Conservation (phyloP, 2,329 filamentous ascomycete genomes). For the Cladobotryum protrusum region DNA sequence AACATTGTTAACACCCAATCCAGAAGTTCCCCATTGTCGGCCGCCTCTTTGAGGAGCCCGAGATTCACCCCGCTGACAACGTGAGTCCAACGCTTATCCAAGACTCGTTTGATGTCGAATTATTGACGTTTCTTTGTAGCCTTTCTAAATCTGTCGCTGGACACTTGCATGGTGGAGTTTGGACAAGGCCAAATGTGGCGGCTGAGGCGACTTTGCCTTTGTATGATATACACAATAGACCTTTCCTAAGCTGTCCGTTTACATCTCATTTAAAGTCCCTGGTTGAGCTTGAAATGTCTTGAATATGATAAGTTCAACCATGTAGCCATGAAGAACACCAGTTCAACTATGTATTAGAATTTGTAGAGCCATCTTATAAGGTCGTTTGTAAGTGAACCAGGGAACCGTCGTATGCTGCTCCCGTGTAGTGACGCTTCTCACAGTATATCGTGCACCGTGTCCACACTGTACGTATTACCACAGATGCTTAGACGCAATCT, state of each 20-base stretch:
- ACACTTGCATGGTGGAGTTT: conserved; percentile 17
- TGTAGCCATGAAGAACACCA: no score
- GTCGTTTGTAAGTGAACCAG: neutral
- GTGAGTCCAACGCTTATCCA: conserved; percentile 35
- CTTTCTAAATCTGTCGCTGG: conserved; percentile 31
- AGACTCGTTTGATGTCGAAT: neutral
- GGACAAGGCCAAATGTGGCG: conserved; percentile 20
- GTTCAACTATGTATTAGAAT: no score
- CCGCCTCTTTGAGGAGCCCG: conserved; percentile 45
- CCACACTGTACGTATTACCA: conserved; percentile 1
- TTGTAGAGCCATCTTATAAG: no score
- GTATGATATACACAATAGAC: conserved; percentile 35
- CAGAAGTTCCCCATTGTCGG: conserved; percentile 53
- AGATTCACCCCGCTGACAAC: conserved; percentile 56
- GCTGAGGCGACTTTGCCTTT: conserved; percentile 23
- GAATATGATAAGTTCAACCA: no score
- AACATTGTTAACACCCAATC: neutral
- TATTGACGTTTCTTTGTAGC: conserved; percentile 25
- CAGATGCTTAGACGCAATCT: conserved; percentile 8
- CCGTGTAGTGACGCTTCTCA: neutral
- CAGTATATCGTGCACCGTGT: neutral
- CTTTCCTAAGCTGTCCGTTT: conserved; percentile 15
- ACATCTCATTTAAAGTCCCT: neutral
- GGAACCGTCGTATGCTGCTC: neutral
- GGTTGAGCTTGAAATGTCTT: neutral